These are phyloP conservation scores for Plasmodium fragile DNA, from an alignment of 169 alveolate species.

Conservation along the genomic window DNA sequence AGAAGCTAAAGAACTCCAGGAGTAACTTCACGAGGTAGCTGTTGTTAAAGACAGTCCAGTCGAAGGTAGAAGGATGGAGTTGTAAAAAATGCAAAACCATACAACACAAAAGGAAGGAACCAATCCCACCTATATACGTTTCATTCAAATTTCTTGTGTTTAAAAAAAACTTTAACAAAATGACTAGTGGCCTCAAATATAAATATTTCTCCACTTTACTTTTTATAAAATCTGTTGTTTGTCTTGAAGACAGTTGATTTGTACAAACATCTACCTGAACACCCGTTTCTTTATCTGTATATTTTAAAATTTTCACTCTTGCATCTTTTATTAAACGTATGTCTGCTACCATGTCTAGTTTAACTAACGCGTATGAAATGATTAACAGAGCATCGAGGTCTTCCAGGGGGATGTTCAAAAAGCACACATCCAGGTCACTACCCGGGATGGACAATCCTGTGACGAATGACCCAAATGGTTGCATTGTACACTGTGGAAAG, in stretches of 20 bases:
- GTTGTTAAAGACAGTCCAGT: conserved; percentile 49
- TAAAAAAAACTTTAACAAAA: conserved; percentile 81
- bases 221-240: conserved; percentile 50
- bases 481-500: conserved; percentile 40
- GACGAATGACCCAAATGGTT: conserved; percentile 59
- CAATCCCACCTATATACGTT: conserved; percentile 86
- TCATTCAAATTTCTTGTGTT: conserved; percentile 83
- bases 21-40: conserved; percentile 74
- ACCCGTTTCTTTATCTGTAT: conserved; percentile 57
- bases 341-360: conserved; percentile 20
- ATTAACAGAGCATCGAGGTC: conserved; percentile 19
- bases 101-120: conserved; percentile 84
- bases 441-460: conserved; percentile 70
- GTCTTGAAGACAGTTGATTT: conserved; percentile 59
- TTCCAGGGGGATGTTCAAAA: conserved; percentile 4
- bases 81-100: conserved; percentile 86
- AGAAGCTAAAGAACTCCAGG: conserved; percentile 83
- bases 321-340: conserved; percentile 50
- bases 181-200: conserved; percentile 84
- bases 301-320: conserved; percentile 48
- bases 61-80: conserved; percentile 78
- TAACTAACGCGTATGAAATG: conserved; percentile 26
- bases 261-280: conserved; percentile 61
- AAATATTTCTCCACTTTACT: conserved; percentile 78
- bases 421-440: conserved; percentile 65